phyloP scores from a whole-genome alignment of 2,329 filamentous ascomycete genomes.

The Lithohypha guttulata region DNA sequence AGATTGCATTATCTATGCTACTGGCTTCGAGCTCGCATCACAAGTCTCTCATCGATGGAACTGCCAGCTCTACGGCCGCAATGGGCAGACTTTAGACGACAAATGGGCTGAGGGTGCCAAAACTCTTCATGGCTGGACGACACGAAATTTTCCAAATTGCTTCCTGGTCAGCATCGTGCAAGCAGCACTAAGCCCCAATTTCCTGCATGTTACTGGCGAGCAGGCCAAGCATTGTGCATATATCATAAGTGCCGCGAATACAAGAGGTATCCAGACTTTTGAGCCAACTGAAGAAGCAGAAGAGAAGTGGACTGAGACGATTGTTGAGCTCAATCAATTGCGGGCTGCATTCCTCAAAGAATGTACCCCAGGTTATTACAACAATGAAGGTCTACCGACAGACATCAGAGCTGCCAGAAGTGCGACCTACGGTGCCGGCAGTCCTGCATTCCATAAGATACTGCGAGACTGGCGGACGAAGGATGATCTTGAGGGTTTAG shows the following conservation, averaged over 20 bases:
- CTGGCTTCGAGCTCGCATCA: slow-evolving; percentile 30
- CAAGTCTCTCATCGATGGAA: slow-evolving; percentile 13
- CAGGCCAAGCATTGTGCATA: slow-evolving; percentile 16
- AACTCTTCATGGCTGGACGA: slow-evolving; percentile 16
- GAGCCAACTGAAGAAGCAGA: slow-evolving; percentile 15
- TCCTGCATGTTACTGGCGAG: slow-evolving; percentile 16
- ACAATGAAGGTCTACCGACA: slow-evolving; percentile 11
- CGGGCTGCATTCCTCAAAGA: slow-evolving; percentile 11
- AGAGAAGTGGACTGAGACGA: slow-evolving; percentile 14
- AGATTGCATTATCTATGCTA: slow-evolving; percentile 38
- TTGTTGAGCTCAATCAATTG: slow-evolving; percentile 9
- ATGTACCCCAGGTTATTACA: slow-evolving; percentile 17
- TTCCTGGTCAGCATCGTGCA: slow-evolving; percentile 17
- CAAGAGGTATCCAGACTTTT: slow-evolving; percentile 11
- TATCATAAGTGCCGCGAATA: slow-evolving; percentile 11
- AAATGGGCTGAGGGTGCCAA: slow-evolving; percentile 20
- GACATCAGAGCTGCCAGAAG: slow-evolving; percentile 5
- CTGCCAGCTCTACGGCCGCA: slow-evolving; percentile 22
- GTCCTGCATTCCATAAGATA: slow-evolving; percentile 11
- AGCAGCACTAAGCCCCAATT: slow-evolving; percentile 15
- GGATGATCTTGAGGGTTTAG: slow-evolving; percentile 13
- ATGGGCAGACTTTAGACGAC: slow-evolving; percentile 19
- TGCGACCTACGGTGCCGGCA: slow-evolving; percentile 14
- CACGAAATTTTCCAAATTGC: slow-evolving; percentile 15
- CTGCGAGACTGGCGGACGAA: slow-evolving; percentile 14